A percentile compares a stretch with the other conserved stretches of the same genome.
These are phyloP conservation scores for Nepenthes alata DNA, from an alignment of 179 eudicot genomes.

Conservation along the genomic window DNA sequence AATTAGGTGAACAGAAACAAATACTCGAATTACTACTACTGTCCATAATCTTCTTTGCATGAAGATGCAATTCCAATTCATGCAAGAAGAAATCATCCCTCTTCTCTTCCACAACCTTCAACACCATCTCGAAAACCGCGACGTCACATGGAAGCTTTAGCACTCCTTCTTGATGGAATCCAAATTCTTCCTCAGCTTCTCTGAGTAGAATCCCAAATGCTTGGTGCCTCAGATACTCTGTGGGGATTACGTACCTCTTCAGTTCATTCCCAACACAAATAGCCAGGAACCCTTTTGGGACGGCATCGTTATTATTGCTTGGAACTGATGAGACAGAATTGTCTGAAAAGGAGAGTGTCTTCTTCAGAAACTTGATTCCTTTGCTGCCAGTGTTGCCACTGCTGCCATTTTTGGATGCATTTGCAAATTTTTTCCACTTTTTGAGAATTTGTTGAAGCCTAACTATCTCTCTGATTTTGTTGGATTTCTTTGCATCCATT, in stretches of 20 bases:
- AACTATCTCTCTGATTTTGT: constrained; percentile 28
- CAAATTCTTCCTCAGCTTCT: constrained; percentile 66
- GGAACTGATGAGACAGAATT: constrained; percentile 16
- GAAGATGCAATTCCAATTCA: constrained; percentile 10
- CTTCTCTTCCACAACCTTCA: constrained; percentile 35
- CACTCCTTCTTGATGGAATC: constrained; percentile 56
- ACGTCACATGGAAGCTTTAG: constrained; percentile 55
- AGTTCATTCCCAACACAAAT: constrained; percentile 55
- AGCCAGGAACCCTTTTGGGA: constrained; percentile 54
- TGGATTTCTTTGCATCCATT: constrained; percentile 8
- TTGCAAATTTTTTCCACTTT: constrained; percentile 52
- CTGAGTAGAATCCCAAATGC: constrained; percentile 41
- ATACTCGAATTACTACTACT: constrained; percentile 8
- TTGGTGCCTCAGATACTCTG: constrained; percentile 38
- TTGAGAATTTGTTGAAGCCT: constrained; percentile 47
- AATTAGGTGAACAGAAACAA: constrained; percentile 31
- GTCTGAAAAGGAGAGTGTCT: constrained; percentile 52
- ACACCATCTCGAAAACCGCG: constrained; percentile 33
- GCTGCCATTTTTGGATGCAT: constrained; percentile 12
- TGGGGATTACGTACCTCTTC: constrained; percentile 47
- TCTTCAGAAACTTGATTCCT: constrained; percentile 48
- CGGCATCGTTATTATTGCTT: constrained; percentile 6
- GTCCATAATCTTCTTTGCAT: neutral
- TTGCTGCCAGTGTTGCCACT: constrained; percentile 12
- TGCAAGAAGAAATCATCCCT: constrained; percentile 19